phyloP scores from a whole-genome alignment of 176 grass and related monocot species.

The Carex kokanica region DNA sequence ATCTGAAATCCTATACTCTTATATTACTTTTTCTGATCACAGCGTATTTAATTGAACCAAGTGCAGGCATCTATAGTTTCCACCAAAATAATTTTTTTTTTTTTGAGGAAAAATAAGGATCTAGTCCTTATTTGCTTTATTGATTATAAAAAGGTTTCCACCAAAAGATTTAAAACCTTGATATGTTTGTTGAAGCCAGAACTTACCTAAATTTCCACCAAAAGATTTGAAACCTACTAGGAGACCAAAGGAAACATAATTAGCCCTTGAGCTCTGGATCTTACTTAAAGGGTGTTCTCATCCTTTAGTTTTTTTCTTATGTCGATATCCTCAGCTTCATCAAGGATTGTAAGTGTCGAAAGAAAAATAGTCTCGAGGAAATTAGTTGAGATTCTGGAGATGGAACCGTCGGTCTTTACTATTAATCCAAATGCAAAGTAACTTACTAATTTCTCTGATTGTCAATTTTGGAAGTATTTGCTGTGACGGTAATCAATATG shows the following conservation, averaged over 20 bases:
- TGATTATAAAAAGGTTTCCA: no score
- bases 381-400: not conserved
- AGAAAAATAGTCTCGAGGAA: not conserved
- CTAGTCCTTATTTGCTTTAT: no score
- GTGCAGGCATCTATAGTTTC: not conserved
- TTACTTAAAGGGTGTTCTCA: not conserved
- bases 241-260: not conserved
- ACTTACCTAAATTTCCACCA: not conserved
- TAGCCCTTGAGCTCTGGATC: not conserved
- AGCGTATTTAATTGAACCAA: not conserved
- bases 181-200: not conserved
- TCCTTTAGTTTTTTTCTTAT: conserved; percentile 14
- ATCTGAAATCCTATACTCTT: not conserved
- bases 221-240: not conserved
- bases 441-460: conserved; percentile 1
- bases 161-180: not conserved
- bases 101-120: no score
- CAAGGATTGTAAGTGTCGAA: not conserved
- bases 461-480: not conserved
- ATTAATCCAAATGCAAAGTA: conserved; percentile 6
- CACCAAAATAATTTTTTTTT: no score
- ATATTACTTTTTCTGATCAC: not conserved
- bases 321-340: not conserved
- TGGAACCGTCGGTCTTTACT: not conserved
- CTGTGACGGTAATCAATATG: not conserved